These are phyloP conservation scores for Termitomyces sp. DNA, from an alignment of 768 basidiomycete species.

Conservation along the genomic window DNA sequence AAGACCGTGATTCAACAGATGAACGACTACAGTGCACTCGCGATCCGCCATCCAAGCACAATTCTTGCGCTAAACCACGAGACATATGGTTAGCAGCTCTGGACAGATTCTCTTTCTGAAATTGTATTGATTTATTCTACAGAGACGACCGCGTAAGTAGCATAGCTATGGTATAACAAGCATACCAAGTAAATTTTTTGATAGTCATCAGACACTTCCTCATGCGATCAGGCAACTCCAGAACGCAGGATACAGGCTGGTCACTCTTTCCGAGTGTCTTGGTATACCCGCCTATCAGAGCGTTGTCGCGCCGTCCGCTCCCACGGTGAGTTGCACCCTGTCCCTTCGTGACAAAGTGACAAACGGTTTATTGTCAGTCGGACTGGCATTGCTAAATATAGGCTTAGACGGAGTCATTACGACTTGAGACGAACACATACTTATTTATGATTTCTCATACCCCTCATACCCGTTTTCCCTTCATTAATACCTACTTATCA, in stretches of 20 bases:
- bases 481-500: background rate
- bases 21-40: constrained; percentile 20
- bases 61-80: constrained; percentile 38
- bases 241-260: constrained; percentile 34
- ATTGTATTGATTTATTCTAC: background rate
- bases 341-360: background rate
- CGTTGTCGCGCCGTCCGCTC: constrained; percentile 21
- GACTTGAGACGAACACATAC: background rate
- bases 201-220: constrained; percentile 28
- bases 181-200: background rate
- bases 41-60: constrained; percentile 23
- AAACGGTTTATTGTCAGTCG: background rate
- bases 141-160: constrained; percentile 20
- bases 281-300: constrained; percentile 30
- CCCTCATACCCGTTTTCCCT: background rate
- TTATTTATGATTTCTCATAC: too few species aligned
- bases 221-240: constrained; percentile 32
- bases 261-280: constrained; percentile 37
- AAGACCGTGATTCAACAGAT: constrained; percentile 22
- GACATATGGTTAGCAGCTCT: constrained; percentile 19
- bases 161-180: background rate
- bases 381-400: constrained; percentile 8
- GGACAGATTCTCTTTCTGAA: background rate
- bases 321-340: constrained; percentile 23
- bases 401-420: background rate